Base-by-base conservation (phyloP, 1,284 basidiomycete genomes). In the Papiliotrema flavescens region DNA sequence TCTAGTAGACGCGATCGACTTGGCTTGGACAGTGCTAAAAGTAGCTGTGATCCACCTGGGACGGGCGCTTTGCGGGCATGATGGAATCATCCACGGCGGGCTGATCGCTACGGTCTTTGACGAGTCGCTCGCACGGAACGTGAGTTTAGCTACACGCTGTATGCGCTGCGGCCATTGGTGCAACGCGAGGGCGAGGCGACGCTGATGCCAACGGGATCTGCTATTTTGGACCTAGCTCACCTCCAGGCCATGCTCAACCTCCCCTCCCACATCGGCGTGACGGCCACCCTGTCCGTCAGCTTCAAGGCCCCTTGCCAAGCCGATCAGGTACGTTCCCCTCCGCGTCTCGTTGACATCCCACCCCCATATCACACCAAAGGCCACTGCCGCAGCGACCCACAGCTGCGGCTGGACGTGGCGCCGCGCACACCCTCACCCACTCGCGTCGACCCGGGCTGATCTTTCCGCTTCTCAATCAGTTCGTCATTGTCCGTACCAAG, bases 61-160 rank as follows among this genome's bases (percentile, higher is more conserved):
- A 1, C 78, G 88, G 36, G 86, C 85, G 5, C 67, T 98, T 48
- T 97, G 94, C 69, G 75, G 90, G 2, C 91, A 95, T 65, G 91
- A 95, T 73, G 93, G 93, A 0, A 90, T 98, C 60, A 78, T 97
- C 1, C 95, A 98, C 70, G 95, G 95, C 0, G 95, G 95, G 1
- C 71, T 98, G 57, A 79, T 97, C 23, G 90, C 92, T 26, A 97
- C 92, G 0, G 77, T 98, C 3, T 77, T 95, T 54, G 94, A 98
- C 66, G 94, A 98, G 79, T 82, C 82, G 2, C 74, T 97, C 40
- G 93, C 85, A 0, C 79, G 94, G 56, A 87, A 85, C 59, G 92
- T 91, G 65, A 65, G 86, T 81, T 17, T 3, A 26, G 8, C 4
- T 47, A 13, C 15, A n/a, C n/a, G n/a, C n/a, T n/a, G n/a, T n/a